Evolutionary conservation across 306 rosid species (phyloP).

Genomic region (Fragaria ananassa): DNA sequence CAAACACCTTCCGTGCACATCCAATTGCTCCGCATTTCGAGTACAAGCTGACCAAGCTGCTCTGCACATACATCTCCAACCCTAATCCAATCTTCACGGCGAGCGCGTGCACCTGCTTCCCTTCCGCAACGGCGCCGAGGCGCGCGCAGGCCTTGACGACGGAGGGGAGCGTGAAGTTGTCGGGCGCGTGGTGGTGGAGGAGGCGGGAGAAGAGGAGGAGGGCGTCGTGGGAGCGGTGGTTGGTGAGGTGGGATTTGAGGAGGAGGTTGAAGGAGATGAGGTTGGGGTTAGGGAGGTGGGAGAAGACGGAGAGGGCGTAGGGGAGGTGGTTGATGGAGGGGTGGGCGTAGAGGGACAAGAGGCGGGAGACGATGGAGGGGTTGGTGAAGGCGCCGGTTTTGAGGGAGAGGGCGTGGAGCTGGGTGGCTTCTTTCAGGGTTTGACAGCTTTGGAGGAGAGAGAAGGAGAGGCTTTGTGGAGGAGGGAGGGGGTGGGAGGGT

Average conservation of each 20-base stretch:
- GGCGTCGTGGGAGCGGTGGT: slow-evolving; percentile 49
- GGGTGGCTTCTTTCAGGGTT: slow-evolving; percentile 31
- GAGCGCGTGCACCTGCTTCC: slow-evolving; percentile 53
- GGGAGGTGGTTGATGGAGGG: slow-evolving; percentile 45
- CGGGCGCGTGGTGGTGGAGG: slow-evolving; percentile 35
- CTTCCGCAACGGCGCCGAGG: slow-evolving; percentile 40
- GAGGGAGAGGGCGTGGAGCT: slow-evolving; percentile 44
- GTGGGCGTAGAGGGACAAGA: slow-evolving; percentile 45
- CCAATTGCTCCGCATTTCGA: slow-evolving; percentile 52
- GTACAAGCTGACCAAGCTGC: slow-evolving; percentile 53
- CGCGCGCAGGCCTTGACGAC: slow-evolving; percentile 55
- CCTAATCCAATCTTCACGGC: slow-evolving; percentile 45
- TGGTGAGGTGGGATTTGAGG: slow-evolving; percentile 39
- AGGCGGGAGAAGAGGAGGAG: slow-evolving; percentile 34
- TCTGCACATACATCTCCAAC: slow-evolving; percentile 49
- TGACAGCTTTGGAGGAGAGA: slow-evolving; percentile 24
- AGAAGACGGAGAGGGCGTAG: slow-evolving; percentile 41
- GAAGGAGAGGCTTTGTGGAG: slow-evolving; percentile 8
- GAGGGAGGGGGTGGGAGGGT: slow-evolving; percentile 17
- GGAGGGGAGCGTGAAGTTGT: slow-evolving; percentile 44
- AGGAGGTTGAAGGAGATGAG: slow-evolving; percentile 44
- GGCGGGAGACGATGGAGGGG: slow-evolving; percentile 38
- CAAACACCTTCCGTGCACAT: slow-evolving; percentile 44
- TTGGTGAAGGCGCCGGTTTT: slow-evolving; percentile 40
- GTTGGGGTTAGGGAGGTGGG: slow-evolving; percentile 30